Conservation (phyloP, 495 filamentous ascomycete species). For the Aspergillus funiculosus region DNA sequence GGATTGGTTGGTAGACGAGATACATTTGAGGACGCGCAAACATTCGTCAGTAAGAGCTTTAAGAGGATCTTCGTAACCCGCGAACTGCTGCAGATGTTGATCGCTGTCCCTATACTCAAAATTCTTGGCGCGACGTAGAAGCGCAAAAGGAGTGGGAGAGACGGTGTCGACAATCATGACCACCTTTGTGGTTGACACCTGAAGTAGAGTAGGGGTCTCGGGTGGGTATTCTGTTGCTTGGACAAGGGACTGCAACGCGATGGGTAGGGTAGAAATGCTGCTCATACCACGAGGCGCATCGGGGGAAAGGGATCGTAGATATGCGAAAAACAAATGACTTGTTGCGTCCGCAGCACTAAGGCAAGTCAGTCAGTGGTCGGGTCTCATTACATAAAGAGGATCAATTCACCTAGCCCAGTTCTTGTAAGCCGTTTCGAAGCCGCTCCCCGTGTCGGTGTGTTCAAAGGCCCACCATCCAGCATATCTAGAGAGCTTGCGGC, state of each 20-base stretch:
- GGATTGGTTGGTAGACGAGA: slow-evolving; percentile 84
- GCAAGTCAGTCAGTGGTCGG: slow-evolving; percentile 21
- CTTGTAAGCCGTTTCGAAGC: slow-evolving; percentile 94
- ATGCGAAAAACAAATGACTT: slow-evolving; percentile 96
- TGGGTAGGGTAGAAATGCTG: slow-evolving; percentile 76
- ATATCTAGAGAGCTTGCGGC: slow-evolving; percentile 88
- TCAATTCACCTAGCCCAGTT: slow-evolving; percentile 61
- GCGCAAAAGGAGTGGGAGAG: slow-evolving; percentile 87
- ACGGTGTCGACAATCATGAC: slow-evolving; percentile 96
- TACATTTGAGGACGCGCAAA: slow-evolving; percentile 77
- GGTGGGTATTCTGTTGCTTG: slow-evolving; percentile 95
- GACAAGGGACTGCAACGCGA: slow-evolving; percentile 82
- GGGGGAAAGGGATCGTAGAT: slow-evolving; percentile 82
- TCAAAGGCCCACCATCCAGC: slow-evolving; percentile 99
- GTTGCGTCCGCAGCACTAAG: slow-evolving; percentile 85
- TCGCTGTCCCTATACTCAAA: slow-evolving; percentile 93
- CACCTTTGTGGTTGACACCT: slow-evolving; percentile 77
- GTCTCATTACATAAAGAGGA: neutral
- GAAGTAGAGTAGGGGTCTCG: slow-evolving; percentile 67
- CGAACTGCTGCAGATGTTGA: slow-evolving; percentile 70
- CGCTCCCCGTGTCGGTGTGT: slow-evolving; percentile 72
- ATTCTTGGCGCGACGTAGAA: slow-evolving; percentile 85
- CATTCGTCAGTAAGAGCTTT: slow-evolving; percentile 89
- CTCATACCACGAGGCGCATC: slow-evolving; percentile 61
- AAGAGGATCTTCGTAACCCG: slow-evolving; percentile 84